phyloP scores from a whole-genome alignment of 352 stramenopile species.

The Blastocystis sp. region DNA sequence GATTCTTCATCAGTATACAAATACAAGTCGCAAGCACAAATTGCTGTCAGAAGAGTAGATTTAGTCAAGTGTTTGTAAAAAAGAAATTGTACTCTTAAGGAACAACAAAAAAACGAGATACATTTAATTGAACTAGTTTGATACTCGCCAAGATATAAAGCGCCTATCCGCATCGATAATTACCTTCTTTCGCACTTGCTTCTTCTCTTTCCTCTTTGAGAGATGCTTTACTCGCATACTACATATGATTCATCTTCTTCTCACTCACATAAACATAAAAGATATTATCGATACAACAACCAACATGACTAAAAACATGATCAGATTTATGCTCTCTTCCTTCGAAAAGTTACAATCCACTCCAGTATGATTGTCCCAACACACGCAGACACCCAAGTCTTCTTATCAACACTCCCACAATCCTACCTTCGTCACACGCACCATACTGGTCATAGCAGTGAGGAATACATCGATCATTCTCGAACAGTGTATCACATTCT shows the following conservation, averaged over 20 bases:
- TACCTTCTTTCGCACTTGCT: neutral
- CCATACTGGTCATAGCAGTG: neutral
- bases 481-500: constrained; percentile 28
- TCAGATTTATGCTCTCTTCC: neutral
- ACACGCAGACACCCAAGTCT: constrained; percentile 21
- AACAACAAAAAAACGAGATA: neutral
- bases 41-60: constrained; percentile 9
- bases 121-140: neutral
- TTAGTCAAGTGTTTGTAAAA: neutral
- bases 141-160: neutral
- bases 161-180: neutral
- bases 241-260: neutral
- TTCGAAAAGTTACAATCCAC: constrained; percentile 13
- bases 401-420: neutral
- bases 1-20: constrained; percentile 97
- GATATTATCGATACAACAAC: neutral
- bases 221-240: neutral
- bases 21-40: constrained; percentile 91
- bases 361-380: neutral
- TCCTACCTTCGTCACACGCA: constrained; percentile 28
- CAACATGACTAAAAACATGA: neutral
- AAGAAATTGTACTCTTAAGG: neutral
- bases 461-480: neutral
- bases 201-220: neutral
- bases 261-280: constrained; percentile 7